Conservation (phyloP, 2,329 filamentous ascomycete species). For the Colletotrichum cuscutae region DNA sequence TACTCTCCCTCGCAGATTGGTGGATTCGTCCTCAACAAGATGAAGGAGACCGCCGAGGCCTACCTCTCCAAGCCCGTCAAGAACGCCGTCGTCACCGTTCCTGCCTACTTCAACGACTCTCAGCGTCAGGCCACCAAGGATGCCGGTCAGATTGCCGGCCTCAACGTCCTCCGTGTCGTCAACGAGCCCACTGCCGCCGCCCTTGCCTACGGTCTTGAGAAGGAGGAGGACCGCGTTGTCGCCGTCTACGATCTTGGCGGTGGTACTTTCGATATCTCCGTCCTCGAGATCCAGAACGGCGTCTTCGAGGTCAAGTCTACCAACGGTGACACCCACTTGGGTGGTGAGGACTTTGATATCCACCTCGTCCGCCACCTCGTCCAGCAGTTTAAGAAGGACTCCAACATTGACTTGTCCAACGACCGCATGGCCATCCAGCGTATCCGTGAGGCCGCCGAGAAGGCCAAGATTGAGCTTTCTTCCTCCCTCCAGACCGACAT, state of each 20-base stretch:
- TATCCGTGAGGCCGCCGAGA: conserved; percentile 98
- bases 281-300: conserved; percentile 96
- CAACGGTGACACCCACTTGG: conserved; percentile 98
- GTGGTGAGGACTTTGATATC: conserved; percentile 98
- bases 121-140: conserved; percentile 99
- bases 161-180: conserved; percentile 96
- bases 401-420: conserved; percentile 85
- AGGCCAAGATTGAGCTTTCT: conserved; percentile 99
- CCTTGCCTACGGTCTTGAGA: conserved; percentile 95
- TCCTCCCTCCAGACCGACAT: conserved; percentile 96
- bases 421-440: conserved; percentile 99
- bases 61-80: conserved; percentile 91
- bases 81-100: conserved; percentile 97
- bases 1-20: conserved; percentile 99
- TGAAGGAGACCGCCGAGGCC: conserved; percentile 98
- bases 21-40: conserved; percentile 96
- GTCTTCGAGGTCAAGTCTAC: conserved; percentile 99
- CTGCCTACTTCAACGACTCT: conserved; percentile 98
- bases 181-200: conserved; percentile 98
- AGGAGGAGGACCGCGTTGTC: conserved; percentile 88
- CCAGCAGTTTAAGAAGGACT: conserved; percentile 96
- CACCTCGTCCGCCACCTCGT: conserved; percentile 93
- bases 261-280: conserved; percentile 99
- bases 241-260: conserved; percentile 98
- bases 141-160: conserved; percentile 93